Evolutionary conservation across 495 filamentous ascomycete genomes (phyloP), one percentile per base, ranked within the genome.

Genomic region (Clohesyomyces aquaticus): DNA sequence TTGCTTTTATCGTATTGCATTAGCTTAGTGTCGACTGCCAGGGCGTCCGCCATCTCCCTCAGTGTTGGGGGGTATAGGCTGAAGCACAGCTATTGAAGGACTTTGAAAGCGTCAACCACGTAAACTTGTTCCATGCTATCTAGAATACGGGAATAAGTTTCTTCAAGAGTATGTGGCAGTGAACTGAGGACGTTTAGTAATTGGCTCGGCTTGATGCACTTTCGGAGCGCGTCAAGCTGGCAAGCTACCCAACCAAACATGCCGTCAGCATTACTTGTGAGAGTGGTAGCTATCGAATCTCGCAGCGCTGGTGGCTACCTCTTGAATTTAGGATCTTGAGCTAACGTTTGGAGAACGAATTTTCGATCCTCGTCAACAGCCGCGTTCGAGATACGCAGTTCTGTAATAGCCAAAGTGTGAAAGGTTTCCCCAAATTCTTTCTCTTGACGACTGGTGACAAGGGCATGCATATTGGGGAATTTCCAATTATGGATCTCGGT

Each of bases 171-270:
- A 6, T 38, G 6, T 38, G 6, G 32, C 32, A 6, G 32, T 38
- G 32, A 38, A 6, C 14, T 6, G 6, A 38, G 32, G 32, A 14
- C 14, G 6, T 38, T 38, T 14, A 6, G 6, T 14, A 38, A 38
- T 6, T 38, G 32, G 32, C 32, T 14, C 6, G 14, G 32, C 14
- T 14, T 38, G 32, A 38, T 38, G 25, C 50, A 32, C n/a, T 53
- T 53, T 27, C 29, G 18, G 14, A 53, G n/a, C 16, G 22, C 50
- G 16, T 62, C 59, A 16, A 63, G 22, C 19, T 63, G 52, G 21
- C 19, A 27, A 1, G 51, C 32, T 4, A 28, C 52, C 27, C n/a
- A 27, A 12, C 60, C 41, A 23, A 63, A 63, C 60, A 63, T 63
- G n/a, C 35, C 27, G 1, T 43, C 60, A 23, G 52, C 51, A 18